These are phyloP conservation scores for Rhytidhysteron rufulum DNA, from an alignment of 2,329 filamentous ascomycete species.

Conservation along the genomic window DNA sequence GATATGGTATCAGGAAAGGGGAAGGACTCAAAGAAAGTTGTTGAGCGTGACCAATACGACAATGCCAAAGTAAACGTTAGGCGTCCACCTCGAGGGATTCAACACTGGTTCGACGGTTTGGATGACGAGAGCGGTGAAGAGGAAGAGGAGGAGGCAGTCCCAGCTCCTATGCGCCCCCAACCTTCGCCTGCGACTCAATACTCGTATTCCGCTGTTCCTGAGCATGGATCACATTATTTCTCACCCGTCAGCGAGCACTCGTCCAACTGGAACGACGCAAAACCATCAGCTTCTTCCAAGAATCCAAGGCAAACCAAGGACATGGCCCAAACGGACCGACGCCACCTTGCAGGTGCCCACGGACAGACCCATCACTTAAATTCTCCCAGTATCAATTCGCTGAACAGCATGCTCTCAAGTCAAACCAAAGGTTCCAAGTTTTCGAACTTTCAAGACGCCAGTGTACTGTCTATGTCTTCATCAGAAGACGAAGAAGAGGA, in stretches of 20 bases:
- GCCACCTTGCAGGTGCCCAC: constrained; percentile 19
- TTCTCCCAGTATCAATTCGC: constrained; percentile 27
- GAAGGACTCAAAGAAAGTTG: constrained; percentile 1
- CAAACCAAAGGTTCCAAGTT: constrained; percentile 31
- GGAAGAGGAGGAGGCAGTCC: constrained; percentile 11
- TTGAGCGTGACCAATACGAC: constrained; percentile 38
- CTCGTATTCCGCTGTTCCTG: too few relatives aligned
- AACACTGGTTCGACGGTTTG: constrained; percentile 50
- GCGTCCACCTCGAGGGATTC: constrained; percentile 45
- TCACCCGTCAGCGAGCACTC: too few relatives aligned
- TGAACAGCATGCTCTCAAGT: constrained; percentile 22
- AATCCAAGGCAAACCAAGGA: too few relatives aligned
- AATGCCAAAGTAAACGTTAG: constrained; percentile 46
- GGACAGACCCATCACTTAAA: constrained; percentile 19
- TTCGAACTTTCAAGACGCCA: constrained; percentile 35
- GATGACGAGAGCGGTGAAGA: constrained; percentile 36
- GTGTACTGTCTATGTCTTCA: constrained; percentile 37
- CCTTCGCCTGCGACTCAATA: constrained; percentile 9
- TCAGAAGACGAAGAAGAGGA: constrained; percentile 34
- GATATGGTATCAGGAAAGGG: too few relatives aligned
- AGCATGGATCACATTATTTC: too few relatives aligned
- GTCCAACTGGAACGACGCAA: too few relatives aligned
- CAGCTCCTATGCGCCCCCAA: constrained; percentile 2
- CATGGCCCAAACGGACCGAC: too few relatives aligned
- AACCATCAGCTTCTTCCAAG: too few relatives aligned